Base-by-base conservation (phyloP, 345 rosid species). In the Ceriops zippeliana region DNA sequence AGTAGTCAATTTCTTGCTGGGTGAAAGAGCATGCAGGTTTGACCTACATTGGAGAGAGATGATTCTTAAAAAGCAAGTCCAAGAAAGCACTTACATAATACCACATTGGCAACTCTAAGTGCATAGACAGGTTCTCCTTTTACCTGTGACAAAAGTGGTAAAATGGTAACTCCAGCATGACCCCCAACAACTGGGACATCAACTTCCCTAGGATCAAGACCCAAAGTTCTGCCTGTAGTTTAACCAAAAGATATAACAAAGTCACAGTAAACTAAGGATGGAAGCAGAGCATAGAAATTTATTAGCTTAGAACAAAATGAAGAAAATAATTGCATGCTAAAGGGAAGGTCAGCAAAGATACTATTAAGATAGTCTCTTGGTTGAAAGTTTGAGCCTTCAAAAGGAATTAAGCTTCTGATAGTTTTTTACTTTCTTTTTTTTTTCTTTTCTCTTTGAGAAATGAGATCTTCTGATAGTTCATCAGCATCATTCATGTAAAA, bases 131-230 rank as follows among this genome's bases (percentile, higher is more conserved):
- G 53, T 49, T 46, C 38, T 70, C 24, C 38, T 47, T 28, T 73
- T 60, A 90, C 98, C 93, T 91, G 99, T 58, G 99, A 96, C 66
- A 92, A 65, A 63, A 95, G 92, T 61, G 99, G 99, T 85, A 95
- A 83, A 51, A 92, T 92, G 20, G 99, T 92, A 70, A 92, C 92
- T 70, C 98, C 98, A 0, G 98, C 81, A 72, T 96, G 99, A 67
- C 99, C 99, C 26, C 96, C 99, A 59, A 92, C 93, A 42, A 96
- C 99, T 16, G 99, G 99, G 74, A 90, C 97, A 79, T 87, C 89
- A 11, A 92, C 97, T 75, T 90, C 92, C 81, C 96, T 83, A 38
- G 98, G 99, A 82, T 95, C 96, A 75, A 90, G 90, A 56, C 97
- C 98, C 74, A 96, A 81, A 92, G 92, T 81, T 96, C 99, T 30